phyloP scores from a whole-genome alignment of 345 rosid genomes.

The Hypericum perforatum region DNA sequence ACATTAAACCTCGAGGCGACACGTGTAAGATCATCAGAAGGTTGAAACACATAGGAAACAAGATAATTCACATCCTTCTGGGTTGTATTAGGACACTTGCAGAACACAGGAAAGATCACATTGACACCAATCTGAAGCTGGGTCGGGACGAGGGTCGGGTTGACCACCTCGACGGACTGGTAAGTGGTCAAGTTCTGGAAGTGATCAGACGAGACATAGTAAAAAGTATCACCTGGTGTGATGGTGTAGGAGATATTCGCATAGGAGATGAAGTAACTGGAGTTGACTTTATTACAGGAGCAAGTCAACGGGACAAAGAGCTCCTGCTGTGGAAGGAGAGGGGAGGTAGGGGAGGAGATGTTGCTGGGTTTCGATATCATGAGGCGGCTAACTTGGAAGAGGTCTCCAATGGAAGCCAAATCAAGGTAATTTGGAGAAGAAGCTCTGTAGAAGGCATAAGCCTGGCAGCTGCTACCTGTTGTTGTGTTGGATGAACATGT shows the following conservation, averaged over 20 bases:
- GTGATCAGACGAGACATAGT: constrained; percentile 16
- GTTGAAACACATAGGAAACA: constrained; percentile 56
- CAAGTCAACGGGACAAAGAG: constrained; percentile 55
- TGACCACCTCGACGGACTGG: constrained; percentile 50
- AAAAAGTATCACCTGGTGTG: constrained; percentile 33
- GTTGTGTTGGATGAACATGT: constrained; percentile 29
- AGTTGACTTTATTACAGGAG: constrained; percentile 36
- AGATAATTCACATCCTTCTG: constrained; percentile 29
- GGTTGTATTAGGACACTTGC: constrained; percentile 49
- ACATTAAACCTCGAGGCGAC: constrained; percentile 49
- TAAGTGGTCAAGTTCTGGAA: constrained; percentile 53
- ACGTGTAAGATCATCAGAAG: constrained; percentile 39
- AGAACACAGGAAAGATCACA: constrained; percentile 44
- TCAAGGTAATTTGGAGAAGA: constrained; percentile 35
- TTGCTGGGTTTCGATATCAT: constrained; percentile 57
- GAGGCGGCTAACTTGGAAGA: constrained; percentile 46
- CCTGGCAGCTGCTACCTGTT: constrained; percentile 41
- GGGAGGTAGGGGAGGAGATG: constrained; percentile 39
- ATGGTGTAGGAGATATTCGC: constrained; percentile 43
- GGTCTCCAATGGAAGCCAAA: constrained; percentile 50
- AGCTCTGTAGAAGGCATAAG: constrained; percentile 50
- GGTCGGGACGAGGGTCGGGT: constrained; percentile 41
- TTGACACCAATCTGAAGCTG: constrained; percentile 27
- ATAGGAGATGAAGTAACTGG: constrained; percentile 27
- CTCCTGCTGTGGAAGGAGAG: constrained; percentile 35